Evolutionary conservation across 257 asterid species (phyloP).

Genomic region (Fraxinus quadrangulata): DNA sequence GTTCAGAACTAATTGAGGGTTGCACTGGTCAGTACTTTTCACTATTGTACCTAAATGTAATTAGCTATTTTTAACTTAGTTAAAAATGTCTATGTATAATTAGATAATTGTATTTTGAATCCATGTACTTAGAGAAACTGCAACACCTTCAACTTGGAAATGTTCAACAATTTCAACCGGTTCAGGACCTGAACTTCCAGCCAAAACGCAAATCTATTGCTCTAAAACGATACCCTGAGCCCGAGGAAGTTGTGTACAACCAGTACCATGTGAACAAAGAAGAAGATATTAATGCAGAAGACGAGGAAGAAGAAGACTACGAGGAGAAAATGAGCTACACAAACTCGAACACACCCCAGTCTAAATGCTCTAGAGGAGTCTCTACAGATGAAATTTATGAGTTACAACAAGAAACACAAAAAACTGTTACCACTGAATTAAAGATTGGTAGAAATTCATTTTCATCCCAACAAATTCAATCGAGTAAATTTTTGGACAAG

Average conservation of each 20-base stretch:
- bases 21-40: constrained; percentile 42
- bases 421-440: constrained; percentile 34
- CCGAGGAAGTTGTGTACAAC: constrained; percentile 28
- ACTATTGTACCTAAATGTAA: neutral
- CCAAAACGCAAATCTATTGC: constrained; percentile 38
- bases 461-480: constrained; percentile 53
- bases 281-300: neutral
- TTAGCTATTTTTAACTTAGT: neutral
- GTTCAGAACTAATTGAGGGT: constrained; percentile 59
- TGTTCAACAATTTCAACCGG: constrained; percentile 14
- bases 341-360: constrained; percentile 24
- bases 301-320: constrained; percentile 25
- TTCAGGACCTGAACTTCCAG: constrained; percentile 31
- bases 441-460: constrained; percentile 28
- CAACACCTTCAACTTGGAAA: constrained; percentile 41
- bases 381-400: constrained; percentile 54
- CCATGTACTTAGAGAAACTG: constrained; percentile 42
- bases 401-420: constrained; percentile 15
- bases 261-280: constrained; percentile 24
- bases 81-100: neutral
- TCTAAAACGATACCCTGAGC: constrained; percentile 30
- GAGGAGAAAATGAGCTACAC: constrained; percentile 42
- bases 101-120: neutral
- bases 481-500: constrained; percentile 21
- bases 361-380: constrained; percentile 60